Conservation (phyloP, 208 protist genomes). For the Novymonas esmeraldas region DNA sequence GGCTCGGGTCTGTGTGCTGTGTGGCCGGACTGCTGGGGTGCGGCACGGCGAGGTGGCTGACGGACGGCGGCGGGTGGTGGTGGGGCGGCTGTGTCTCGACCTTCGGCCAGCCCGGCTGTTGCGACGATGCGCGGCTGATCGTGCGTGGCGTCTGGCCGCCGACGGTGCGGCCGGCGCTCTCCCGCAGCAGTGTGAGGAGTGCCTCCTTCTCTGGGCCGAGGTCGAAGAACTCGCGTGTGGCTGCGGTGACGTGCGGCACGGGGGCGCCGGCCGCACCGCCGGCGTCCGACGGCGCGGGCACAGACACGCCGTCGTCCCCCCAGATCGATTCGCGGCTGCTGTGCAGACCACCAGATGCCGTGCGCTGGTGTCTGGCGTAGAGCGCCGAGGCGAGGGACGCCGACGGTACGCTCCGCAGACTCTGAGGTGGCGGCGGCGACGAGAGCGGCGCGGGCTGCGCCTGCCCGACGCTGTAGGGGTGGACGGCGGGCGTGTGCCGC, state of each 20-base stretch:
- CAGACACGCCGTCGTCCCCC: slow-evolving; percentile 1
- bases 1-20: too few species aligned
- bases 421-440: not conserved
- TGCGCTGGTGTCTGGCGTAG: slow-evolving; percentile 1
- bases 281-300: not conserved
- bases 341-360: slow-evolving; percentile 1
- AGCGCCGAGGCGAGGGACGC: slow-evolving; percentile 8
- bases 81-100: too few species aligned
- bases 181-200: slow-evolving; percentile 31
- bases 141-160: not conserved
- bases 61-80: too few species aligned
- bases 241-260: not conserved
- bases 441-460: not conserved
- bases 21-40: too few species aligned
- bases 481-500: not conserved
- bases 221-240: slow-evolving; percentile 38
- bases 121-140: not conserved
- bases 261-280: not conserved
- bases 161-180: slow-evolving; percentile 7
- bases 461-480: slow-evolving; percentile 1
- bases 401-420: not conserved
- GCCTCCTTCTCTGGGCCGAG: slow-evolving; percentile 49
- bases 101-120: not conserved
- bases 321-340: slow-evolving; percentile 23
- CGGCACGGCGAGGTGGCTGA: too few species aligned